Evolutionary conservation across 371 early-diverging fungal genomes (phyloP).

Genomic region (Sanchytrium tribonematis): DNA sequence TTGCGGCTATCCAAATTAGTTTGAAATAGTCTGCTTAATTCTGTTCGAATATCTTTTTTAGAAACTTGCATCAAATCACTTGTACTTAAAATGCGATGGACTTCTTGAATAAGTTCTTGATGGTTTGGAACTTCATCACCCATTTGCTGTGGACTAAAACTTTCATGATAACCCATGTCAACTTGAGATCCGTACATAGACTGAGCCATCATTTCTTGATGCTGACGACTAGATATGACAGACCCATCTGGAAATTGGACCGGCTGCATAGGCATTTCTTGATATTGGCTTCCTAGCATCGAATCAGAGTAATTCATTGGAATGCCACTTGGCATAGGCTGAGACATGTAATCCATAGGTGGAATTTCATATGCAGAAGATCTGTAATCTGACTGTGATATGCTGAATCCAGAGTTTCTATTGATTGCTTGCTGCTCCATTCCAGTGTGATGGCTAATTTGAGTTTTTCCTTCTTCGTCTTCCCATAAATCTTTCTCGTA

Average conservation of each 20-base stretch:
- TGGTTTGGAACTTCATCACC: constrained; percentile 34
- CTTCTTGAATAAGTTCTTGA: constrained; percentile 47
- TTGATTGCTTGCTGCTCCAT: neutral
- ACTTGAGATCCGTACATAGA: neutral
- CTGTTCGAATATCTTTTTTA: constrained; percentile 60
- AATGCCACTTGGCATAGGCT: neutral
- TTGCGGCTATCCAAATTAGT: neutral
- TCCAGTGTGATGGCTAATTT: neutral
- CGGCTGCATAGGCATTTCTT: too few relatives aligned
- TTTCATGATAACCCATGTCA: neutral
- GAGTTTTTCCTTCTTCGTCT: neutral
- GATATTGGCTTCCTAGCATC: neutral
- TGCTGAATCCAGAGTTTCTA: neutral
- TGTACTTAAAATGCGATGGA: constrained; percentile 42
- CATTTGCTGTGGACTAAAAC: neutral
- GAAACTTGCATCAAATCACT: constrained; percentile 50
- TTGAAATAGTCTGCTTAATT: constrained; percentile 14
- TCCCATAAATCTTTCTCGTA: constrained; percentile 51
- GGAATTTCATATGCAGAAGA: too few relatives aligned
- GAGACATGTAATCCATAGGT: too few relatives aligned
- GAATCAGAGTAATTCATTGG: too few relatives aligned
- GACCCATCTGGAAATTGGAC: too few relatives aligned
- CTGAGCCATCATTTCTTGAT: too few relatives aligned
- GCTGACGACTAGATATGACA: neutral
- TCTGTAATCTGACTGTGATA: neutral